Conservation (phyloP, 208 protist species). For the Tetramitus jugosus region DNA sequence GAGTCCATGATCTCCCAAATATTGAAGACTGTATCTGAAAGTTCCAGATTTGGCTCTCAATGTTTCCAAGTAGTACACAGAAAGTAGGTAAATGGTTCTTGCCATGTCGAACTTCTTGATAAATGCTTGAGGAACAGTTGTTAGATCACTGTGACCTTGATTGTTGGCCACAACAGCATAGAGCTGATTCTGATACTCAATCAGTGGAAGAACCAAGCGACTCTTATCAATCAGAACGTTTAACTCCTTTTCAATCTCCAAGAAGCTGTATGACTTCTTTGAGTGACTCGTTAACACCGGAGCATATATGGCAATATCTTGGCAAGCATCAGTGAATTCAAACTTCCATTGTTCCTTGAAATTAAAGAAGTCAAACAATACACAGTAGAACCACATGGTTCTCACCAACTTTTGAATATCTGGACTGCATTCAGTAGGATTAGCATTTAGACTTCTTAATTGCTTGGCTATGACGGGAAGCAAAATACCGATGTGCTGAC, state of each 20-base stretch:
- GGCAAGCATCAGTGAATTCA: neutral
- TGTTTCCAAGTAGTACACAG: neutral
- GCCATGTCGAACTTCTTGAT: neutral
- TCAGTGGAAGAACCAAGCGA: neutral
- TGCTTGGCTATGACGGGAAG: neutral
- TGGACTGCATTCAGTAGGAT: neutral
- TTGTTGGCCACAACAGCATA: too few relatives aligned
- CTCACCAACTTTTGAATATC: conserved; percentile 2
- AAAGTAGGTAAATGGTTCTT: neutral
- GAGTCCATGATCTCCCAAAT: neutral
- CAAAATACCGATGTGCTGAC: neutral
- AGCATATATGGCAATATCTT: neutral
- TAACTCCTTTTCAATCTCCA: neutral
- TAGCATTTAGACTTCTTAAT: neutral
- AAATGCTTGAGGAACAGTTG: neutral
- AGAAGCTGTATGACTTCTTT: neutral
- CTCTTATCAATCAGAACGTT: neutral
- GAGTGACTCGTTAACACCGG: neutral
- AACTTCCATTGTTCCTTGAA: neutral
- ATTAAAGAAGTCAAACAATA: neutral
- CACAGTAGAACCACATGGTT: conserved; percentile 1
- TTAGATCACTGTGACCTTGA: neutral
- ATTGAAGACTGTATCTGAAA: neutral
- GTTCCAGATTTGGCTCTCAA: neutral
- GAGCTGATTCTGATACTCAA: neutral